Conservation (phyloP, 2,329 filamentous ascomycete genomes). For the Colletotrichum trifolii region DNA sequence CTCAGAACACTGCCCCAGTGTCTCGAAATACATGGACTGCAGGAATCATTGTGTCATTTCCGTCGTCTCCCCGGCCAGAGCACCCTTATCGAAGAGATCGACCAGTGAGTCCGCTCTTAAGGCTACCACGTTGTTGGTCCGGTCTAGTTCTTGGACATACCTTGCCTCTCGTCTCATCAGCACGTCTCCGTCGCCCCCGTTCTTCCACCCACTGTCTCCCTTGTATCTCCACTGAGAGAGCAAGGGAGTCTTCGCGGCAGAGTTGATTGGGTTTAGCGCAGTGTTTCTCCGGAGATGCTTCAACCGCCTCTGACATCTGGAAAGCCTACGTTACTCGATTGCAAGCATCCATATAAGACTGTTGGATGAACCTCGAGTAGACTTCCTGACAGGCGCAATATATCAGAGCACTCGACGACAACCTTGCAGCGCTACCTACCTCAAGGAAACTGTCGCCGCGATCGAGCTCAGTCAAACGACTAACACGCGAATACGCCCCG, state of each 20-base stretch:
- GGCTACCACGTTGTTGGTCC: constrained; percentile 28
- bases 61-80: constrained; percentile 12
- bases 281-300: constrained; percentile 32
- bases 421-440: background rate
- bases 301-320: constrained; percentile 10
- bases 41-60: constrained; percentile 33
- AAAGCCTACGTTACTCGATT: constrained; percentile 17
- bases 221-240: constrained; percentile 23
- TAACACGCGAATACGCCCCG: background rate
- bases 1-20: constrained; percentile 9
- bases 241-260: constrained; percentile 32
- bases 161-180: constrained; percentile 25
- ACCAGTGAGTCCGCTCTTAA: constrained; percentile 29
- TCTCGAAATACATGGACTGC: constrained; percentile 5
- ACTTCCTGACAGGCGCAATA: too few species aligned
- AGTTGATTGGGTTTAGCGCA: constrained; percentile 33
- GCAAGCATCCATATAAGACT: constrained; percentile 28
- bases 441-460: background rate
- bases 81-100: constrained; percentile 34
- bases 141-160: constrained; percentile 15
- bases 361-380: background rate
- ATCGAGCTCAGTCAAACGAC: background rate
- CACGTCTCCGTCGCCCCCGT: constrained; percentile 11
- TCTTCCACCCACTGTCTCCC: constrained; percentile 15
- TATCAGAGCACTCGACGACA: background rate